These are phyloP conservation scores for Hypomontagnella monticulosa DNA, from an alignment of 495 filamentous ascomycete genomes.

Conservation along the genomic window DNA sequence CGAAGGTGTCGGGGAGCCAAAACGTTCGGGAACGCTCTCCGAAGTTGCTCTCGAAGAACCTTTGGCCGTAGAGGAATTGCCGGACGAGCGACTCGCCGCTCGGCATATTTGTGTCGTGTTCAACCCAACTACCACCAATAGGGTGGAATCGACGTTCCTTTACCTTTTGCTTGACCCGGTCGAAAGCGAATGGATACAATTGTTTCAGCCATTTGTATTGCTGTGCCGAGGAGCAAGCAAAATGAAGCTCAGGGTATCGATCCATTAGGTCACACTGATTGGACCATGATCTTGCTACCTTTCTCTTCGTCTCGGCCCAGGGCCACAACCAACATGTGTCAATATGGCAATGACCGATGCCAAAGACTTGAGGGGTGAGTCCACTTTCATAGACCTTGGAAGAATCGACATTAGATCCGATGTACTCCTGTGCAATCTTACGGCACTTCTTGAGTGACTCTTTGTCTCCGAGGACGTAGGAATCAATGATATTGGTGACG, in stretches of 20 bases:
- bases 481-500: constrained; percentile 86
- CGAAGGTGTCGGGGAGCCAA: constrained; percentile 98
- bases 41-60: constrained; percentile 94
- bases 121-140: constrained; percentile 97
- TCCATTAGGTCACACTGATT: constrained; percentile 96
- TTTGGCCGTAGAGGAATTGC: constrained; percentile 95
- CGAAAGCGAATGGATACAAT: constrained; percentile 85
- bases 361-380: constrained; percentile 79
- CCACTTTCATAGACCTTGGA: constrained; percentile 83
- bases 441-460: constrained; percentile 80
- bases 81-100: constrained; percentile 92
- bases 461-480: constrained; percentile 81
- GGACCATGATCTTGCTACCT: constrained; percentile 94
- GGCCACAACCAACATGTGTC: constrained; percentile 99
- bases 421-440: constrained; percentile 81
- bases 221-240: constrained; percentile 91
- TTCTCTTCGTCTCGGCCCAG: constrained; percentile 98
- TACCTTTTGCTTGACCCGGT: constrained; percentile 89
- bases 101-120: constrained; percentile 97
- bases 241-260: constrained; percentile 91
- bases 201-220: constrained; percentile 98
- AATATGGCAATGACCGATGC: constrained; percentile 95
- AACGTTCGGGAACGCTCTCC: constrained; percentile 89
- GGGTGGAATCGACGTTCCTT: constrained; percentile 91
- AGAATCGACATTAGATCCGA: constrained; percentile 83